These are phyloP conservation scores for Suhomyces kunorum DNA, from an alignment of 1,139 yeast species.

Conservation along the genomic window DNA sequence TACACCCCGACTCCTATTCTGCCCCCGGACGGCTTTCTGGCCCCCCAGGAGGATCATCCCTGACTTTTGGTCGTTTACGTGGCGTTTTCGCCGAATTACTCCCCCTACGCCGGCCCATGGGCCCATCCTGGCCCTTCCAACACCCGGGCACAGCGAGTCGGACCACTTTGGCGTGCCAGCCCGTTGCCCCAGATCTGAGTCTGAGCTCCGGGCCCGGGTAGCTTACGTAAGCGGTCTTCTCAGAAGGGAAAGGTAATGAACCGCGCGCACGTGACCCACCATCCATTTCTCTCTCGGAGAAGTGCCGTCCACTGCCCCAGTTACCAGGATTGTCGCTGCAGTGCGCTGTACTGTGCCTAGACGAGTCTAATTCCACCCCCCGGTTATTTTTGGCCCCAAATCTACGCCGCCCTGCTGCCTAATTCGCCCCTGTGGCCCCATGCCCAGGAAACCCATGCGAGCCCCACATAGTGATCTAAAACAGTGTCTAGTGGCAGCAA, in stretches of 20 bases:
- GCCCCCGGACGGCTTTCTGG: too few relatives aligned
- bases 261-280: background rate
- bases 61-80: background rate
- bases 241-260: conserved; percentile 7
- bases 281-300: conserved; percentile 3
- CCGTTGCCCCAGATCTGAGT: conserved; percentile 2
- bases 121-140: background rate
- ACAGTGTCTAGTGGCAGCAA: too few relatives aligned
- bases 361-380: background rate
- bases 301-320: conserved; percentile 7
- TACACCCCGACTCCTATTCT: too few relatives aligned
- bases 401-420: conserved; percentile 1
- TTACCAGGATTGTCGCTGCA: background rate
- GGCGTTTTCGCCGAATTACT: background rate
- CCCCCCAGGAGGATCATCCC: too few relatives aligned
- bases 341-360: background rate
- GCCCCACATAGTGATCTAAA: background rate
- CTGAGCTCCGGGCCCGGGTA: background rate
- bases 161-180: conserved; percentile 3
- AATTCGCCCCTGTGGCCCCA: too few relatives aligned
- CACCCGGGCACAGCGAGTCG: background rate
- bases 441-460: background rate
- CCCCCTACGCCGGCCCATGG: background rate
- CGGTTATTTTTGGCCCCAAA: too few relatives aligned
- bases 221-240: conserved; percentile 4